Base-by-base conservation (phyloP, 148 eudicot species). In the Cornus controversa region DNA sequence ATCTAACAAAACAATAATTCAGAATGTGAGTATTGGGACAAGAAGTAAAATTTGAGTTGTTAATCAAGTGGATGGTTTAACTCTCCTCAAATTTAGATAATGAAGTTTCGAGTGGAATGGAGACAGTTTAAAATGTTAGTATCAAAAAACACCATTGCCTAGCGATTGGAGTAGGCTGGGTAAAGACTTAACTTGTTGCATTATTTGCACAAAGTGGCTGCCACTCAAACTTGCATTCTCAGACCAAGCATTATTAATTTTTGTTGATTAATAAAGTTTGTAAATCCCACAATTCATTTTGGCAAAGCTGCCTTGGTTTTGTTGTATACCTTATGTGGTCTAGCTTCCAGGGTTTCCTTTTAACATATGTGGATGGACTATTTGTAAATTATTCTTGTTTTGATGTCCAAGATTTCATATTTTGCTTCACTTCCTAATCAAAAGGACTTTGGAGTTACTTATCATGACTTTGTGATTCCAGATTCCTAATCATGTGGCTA, bases 401-500 rank as follows among this genome's bases (percentile, higher is more conserved):
- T 45, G 50, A 54, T 58, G 34, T 57, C 45, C 58, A 73, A 22
- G 47, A 73, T 58, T 34, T 40, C 47, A 58, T 29, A 42, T 72
- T 73, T 3, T 45, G 16, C 25, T 8, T 70, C 23, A 60, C 37
- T 63, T 18, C 53, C 45, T 71, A 6, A 36, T 26, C 23, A 6
- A 45, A 16, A 75, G 68, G 40, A 62, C 16, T 63, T 64, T 24
- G 34, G 2, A 40, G 25, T 70, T 36, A 40, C 15, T 31, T 29
- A 67, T 37, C 58, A 54, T 79, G 14, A 69, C 67, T 37, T 53
- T 31, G 60, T 75, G 42, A 22, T 84, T 81, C 31, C 91, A 96
- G 99, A 96, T 96, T 76, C 99, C 99, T 34, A 93, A 93, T 84
- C 99, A 96, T 57, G 98, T 93, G 72, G 99, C 98, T 36, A 91